phyloP scores from a whole-genome alignment of 805 yeast species.

The Peterozyma toletana region DNA sequence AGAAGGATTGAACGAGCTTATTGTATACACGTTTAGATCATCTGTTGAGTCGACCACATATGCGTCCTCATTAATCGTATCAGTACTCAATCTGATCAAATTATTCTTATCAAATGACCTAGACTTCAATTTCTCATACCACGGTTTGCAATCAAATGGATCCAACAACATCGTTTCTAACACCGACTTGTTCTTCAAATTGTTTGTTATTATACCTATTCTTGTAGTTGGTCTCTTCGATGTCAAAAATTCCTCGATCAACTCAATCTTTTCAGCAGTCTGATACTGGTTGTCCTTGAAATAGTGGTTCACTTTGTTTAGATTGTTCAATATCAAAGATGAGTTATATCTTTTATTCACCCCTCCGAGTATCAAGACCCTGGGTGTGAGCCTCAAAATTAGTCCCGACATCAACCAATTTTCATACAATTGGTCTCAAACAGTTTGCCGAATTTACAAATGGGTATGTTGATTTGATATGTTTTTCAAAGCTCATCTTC shows the following conservation, averaged over 20 bases:
- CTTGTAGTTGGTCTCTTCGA: neutral
- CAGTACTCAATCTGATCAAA: slow-evolving; percentile 4
- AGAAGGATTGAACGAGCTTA: slow-evolving; percentile 7
- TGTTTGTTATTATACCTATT: slow-evolving; percentile 6
- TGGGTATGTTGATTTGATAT: no score
- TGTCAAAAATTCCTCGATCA: neutral
- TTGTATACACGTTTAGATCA: slow-evolving; percentile 14
- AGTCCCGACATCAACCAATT: no score
- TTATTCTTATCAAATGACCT: slow-evolving; percentile 7
- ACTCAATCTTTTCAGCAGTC: slow-evolving; percentile 3
- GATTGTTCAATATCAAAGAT: neutral
- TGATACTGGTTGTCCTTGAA: slow-evolving; percentile 4
- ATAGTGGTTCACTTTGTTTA: slow-evolving; percentile 2
- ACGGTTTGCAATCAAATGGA: slow-evolving; percentile 7
- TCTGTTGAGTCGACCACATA: neutral
- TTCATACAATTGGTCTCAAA: slow-evolving; percentile 7
- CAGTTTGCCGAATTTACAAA: slow-evolving; percentile 15
- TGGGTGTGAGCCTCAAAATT: no score
- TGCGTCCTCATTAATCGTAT: neutral
- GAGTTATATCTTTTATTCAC: no score
- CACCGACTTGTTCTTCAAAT: slow-evolving; percentile 1
- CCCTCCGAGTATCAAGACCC: no score
- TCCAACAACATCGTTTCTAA: slow-evolving; percentile 5
- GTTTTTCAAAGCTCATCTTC: no score
- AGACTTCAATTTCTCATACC: slow-evolving; percentile 5